Evolutionary conservation across 1,139 yeast species (phyloP), one percentile per base, ranked within the genome.

Genomic region (Hyphopichia buzzinii): DNA sequence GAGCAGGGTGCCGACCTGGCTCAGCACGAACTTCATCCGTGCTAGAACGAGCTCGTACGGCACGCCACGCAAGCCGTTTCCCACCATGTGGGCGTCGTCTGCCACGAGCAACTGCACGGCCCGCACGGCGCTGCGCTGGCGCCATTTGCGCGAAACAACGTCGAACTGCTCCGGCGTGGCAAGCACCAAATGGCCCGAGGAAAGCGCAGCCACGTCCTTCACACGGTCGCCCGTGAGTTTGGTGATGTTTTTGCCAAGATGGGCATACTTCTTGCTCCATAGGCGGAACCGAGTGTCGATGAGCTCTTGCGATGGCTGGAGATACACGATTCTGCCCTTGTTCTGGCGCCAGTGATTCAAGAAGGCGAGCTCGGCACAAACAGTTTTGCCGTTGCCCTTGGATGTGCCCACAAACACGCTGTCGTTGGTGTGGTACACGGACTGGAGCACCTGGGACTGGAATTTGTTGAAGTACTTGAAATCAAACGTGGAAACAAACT

Each of bases 121-220:
- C 41, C 84, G 89, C 3, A 90, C 66, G 33, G 81, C 80, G 49
- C 77, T 81, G 40, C 89, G 66, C 45, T 79, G 84, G 47, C 81
- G 81, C 97, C 97, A 92, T 35, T 90, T 72, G 45, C 92, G 76
- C 0, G 95, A 77, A 1, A 89, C 51, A 3, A 64, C 47, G 43
- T 86, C 90, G 66, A 88, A 84, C 42, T 86, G 90, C 15, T 63
- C 70, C 0, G 97, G 95, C 0, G 97, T 88, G 3, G 87, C 79
- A 13, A 90, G 57, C n/a, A 87, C 59, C 38, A 90, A 57, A 52
- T 87, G 90, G 39, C 79, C 74, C 17, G 65, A 60, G 1, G 80
- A 78, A 8, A 88, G 50, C 3, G 77, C 46, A 36, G 67, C 65
- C 39, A 83, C 51, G 50, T 89, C 94, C 1, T 59, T 52, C 1